Base-by-base conservation (phyloP, 106 monocot species). In the Dendrobium nobile region DNA sequence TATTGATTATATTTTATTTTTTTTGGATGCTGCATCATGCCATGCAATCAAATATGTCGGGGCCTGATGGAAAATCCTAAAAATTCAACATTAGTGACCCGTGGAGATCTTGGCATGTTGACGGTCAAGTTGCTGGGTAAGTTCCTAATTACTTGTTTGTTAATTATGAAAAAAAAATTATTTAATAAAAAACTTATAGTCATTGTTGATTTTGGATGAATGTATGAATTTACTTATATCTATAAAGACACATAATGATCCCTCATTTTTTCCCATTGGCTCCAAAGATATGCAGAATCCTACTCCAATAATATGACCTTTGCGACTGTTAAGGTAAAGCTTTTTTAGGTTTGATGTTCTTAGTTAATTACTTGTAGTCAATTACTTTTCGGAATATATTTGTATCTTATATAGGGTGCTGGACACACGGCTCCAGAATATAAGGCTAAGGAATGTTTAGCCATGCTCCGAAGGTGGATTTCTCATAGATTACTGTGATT, bases 81-180 rank as follows among this genome's bases (percentile, higher is more conserved):
- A 80, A 82, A 64, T 90, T 77, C 73, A 64, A 81, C 15, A 78
- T 88, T 19, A 59, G 79, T 3, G 85, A 88, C 40, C 76, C 80
- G 16, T 88, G 90, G 87, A 72, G 90, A 81, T 82, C 87, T 16
- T 90, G 90, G 90, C 54, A 64, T 81, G 82, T 84, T 8, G 48
- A 58, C 41, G 87, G 75, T 26, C 81, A 87, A 82, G 81, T 80
- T 67, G 84, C 84, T 22, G 87, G 87, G 87, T 87, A n/a, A 68
- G 11, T 3, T 68, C 31, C 31, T 33, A 26, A 68, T 28, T 48
- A 48, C 10, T 48, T 48, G 11, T 11, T 48, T 11, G 8, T 48
- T 48, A 11, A 48, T 48, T 1, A 48, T 48, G 48, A 11, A 11
- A 48, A 48, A 48, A 10, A 48, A 1, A 10, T 10, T 1, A 13